Evolutionary conservation across 2,329 filamentous ascomycete species (phyloP).

Genomic region (Fusarium euwallaceae): DNA sequence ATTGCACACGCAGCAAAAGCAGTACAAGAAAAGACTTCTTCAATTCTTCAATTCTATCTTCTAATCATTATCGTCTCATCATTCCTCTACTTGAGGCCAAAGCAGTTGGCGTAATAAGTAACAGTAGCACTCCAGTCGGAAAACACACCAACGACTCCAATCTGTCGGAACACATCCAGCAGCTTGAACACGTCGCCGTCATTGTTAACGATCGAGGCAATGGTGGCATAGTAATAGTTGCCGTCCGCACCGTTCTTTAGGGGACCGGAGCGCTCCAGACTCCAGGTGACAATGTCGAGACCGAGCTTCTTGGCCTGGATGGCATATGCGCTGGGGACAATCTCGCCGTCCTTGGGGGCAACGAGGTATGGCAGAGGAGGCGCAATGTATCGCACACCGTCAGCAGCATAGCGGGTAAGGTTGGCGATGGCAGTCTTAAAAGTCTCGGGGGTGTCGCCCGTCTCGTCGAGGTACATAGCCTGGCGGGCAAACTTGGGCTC

Average conservation of each 20-base stretch:
- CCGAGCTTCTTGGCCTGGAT: slow-evolving; percentile 70
- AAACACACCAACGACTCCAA: slow-evolving; percentile 73
- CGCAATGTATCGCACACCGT: slow-evolving; percentile 72
- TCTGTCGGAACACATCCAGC: slow-evolving; percentile 73
- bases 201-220: slow-evolving; percentile 67
- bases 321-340: slow-evolving; percentile 75
- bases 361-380: slow-evolving; percentile 75
- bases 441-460: slow-evolving; percentile 65
- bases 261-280: slow-evolving; percentile 74
- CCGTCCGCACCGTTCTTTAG: slow-evolving; percentile 62
- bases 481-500: slow-evolving; percentile 72
- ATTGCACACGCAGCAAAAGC: no score
- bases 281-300: slow-evolving; percentile 77
- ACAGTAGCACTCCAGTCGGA: slow-evolving; percentile 78
- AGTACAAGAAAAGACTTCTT: neutral
- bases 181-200: slow-evolving; percentile 77
- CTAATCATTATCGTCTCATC: neutral
- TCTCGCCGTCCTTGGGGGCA: slow-evolving; percentile 62
- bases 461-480: slow-evolving; percentile 75
- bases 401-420: slow-evolving; percentile 66
- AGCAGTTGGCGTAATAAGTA: slow-evolving; percentile 80
- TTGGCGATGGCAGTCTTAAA: slow-evolving; percentile 68
- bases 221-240: slow-evolving; percentile 69
- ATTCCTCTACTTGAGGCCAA: slow-evolving; percentile 53
- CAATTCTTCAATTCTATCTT: neutral